phyloP scores from a whole-genome alignment of 352 stramenopile species.

The Pythium insidiosum region DNA sequence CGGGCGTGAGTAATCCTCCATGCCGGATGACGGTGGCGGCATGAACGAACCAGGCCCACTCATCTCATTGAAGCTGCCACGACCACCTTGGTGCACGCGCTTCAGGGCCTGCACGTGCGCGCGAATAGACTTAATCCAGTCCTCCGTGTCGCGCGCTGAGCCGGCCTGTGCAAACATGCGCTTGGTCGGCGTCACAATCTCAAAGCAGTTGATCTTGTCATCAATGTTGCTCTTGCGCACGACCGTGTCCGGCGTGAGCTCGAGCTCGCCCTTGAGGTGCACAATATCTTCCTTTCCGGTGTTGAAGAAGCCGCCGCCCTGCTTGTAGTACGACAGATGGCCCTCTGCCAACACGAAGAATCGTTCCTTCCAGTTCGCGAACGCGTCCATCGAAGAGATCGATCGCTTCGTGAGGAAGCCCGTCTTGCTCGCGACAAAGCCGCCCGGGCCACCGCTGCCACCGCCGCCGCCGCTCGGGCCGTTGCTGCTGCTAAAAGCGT shows the following conservation, averaged over 20 bases:
- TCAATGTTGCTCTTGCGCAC: conserved; percentile 82
- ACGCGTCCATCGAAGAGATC: conserved; percentile 84
- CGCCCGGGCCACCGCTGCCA: conserved; percentile 5
- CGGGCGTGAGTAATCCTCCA: conserved; percentile 72
- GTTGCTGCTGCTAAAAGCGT: conserved; percentile 28
- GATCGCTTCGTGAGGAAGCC: conserved; percentile 80
- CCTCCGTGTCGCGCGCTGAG: conserved; percentile 76
- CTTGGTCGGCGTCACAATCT: conserved; percentile 73
- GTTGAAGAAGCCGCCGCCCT: conserved; percentile 80
- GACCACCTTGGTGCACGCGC: conserved; percentile 22
- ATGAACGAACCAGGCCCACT: conserved; percentile 17
- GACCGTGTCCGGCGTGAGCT: conserved; percentile 71
- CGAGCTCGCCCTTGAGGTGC: conserved; percentile 75
- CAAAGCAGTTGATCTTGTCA: conserved; percentile 84
- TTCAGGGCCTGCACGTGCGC: conserved; percentile 74
- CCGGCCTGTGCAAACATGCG: conserved; percentile 83
- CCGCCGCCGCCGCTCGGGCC: conserved; percentile 12
- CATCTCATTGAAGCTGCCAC: conserved; percentile 63
- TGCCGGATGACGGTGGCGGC: conserved; percentile 15
- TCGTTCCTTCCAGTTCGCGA: conserved; percentile 84
- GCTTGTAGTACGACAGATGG: conserved; percentile 85
- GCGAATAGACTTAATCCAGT: conserved; percentile 83
- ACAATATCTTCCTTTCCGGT: conserved; percentile 82
- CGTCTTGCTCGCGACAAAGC: conserved; percentile 80
- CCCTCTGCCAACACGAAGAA: conserved; percentile 83